Conservation (phyloP, 1,139 yeast species). For the Protomyces lactucae-debilis region DNA sequence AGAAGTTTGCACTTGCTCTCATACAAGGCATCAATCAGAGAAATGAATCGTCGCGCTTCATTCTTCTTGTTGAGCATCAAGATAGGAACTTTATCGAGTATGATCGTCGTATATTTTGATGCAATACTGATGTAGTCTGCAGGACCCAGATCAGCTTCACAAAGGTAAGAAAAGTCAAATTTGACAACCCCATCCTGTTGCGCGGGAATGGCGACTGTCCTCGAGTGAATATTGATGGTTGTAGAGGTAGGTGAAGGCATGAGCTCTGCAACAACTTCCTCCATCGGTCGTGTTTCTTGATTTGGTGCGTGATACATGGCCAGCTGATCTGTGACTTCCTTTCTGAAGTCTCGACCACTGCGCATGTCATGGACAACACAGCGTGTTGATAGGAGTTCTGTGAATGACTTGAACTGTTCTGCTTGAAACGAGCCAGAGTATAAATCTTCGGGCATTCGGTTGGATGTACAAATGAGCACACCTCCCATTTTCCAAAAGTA, state of each 20-base stretch:
- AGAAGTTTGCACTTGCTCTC: slow-evolving; percentile 83
- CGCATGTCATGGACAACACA: slow-evolving; percentile 63
- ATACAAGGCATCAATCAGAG: slow-evolving; percentile 90
- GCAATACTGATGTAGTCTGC: slow-evolving; percentile 63
- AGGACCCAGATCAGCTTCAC: slow-evolving; percentile 56
- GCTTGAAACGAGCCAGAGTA: slow-evolving; percentile 92
- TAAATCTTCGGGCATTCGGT: slow-evolving; percentile 89
- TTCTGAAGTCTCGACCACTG: slow-evolving; percentile 54
- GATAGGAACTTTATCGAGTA: slow-evolving; percentile 69
- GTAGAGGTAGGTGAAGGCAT: slow-evolving; percentile 1
- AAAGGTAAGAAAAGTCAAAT: slow-evolving; percentile 53
- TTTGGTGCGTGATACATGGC: slow-evolving; percentile 13
- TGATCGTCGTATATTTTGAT: slow-evolving; percentile 52
- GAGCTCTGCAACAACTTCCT: background rate
- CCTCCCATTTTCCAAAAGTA: slow-evolving; percentile 69
- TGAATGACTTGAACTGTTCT: slow-evolving; percentile 84
- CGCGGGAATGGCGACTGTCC: slow-evolving; percentile 49
- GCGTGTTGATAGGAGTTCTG: slow-evolving; percentile 59
- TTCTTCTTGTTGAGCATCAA: slow-evolving; percentile 74
- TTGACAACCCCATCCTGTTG: slow-evolving; percentile 45
- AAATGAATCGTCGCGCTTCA: slow-evolving; percentile 81
- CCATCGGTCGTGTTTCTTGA: slow-evolving; percentile 1
- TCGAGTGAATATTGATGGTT: slow-evolving; percentile 49
- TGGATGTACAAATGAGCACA: slow-evolving; percentile 85
- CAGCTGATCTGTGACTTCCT: slow-evolving; percentile 33